Evolutionary conservation across 345 rosid genomes (phyloP), one percentile per base, ranked within the genome.

Genomic region (Passiflora organensis): DNA sequence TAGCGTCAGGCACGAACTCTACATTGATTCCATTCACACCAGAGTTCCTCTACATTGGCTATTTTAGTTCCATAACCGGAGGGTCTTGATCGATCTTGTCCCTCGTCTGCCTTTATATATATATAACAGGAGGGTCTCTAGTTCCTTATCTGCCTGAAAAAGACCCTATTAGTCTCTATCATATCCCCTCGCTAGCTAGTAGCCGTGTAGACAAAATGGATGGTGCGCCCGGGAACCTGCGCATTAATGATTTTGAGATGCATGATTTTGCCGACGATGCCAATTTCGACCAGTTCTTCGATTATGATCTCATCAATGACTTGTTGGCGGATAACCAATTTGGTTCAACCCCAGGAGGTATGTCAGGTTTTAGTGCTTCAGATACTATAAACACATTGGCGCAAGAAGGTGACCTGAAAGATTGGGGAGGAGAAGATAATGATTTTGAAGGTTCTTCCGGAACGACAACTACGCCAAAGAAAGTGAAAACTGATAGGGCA

Each of bases 231-330:
- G 39, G 38, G 15, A 45, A 53, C 36, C 6, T 22, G 17, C 41
- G 1, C 22, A 16, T 5, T 42, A 28, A 41, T 41, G 43, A 41
- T 41, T 41, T 73, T 8, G 81, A 80, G 70, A 60, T 73, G 4
- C 81, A 67, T 11, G 76, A 81, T 22, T 81, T 84, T 80, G 45
- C 63, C 13, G 76, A 72, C 6, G 82, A 74, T 22, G 80, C 84
- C 43, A 77, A 76, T 43, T 78, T 85, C 20, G 75, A 82, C 46
- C 89, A 76, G 32, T 82, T 85, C 76, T 62, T 80, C 38, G 81
- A 74, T 58, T 62, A 53, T 17, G 75, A 62, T 25, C 59, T 74
- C 18, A 18, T 69, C 48, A 69, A 63, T 53, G 78, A 69, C 13
- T 71, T 69, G 14, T 47, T 59, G 51, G 69, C 59, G 1, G 77